These are phyloP conservation scores for Laburnicola sp. DNA, from an alignment of 2,329 filamentous ascomycete genomes.

Conservation along the genomic window DNA sequence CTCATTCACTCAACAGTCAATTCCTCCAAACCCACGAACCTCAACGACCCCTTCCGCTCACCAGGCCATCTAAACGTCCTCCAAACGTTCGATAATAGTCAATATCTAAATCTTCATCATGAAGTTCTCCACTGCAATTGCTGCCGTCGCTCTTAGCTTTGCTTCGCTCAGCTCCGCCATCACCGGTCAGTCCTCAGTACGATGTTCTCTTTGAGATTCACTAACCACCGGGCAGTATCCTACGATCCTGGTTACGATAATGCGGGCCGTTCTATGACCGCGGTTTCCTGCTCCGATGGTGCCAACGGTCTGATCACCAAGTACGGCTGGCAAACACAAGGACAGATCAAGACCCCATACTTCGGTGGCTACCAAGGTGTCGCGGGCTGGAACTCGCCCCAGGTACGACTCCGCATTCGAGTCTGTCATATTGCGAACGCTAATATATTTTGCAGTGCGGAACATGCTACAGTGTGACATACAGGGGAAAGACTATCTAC, in stretches of 20 bases:
- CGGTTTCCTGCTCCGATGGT: conserved; percentile 69
- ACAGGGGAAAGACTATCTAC: conserved; percentile 52
- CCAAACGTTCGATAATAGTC: conserved; percentile 3
- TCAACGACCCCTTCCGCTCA: conserved; percentile 5
- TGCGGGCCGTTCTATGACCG: conserved; percentile 56
- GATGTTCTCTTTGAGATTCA: background rate
- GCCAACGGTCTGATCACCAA: conserved; percentile 66
- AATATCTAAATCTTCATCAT: conserved; percentile 26
- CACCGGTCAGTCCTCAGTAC: conserved; percentile 23
- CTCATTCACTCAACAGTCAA: conserved; percentile 21
- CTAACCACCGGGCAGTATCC: conserved; percentile 55
- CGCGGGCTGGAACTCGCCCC: conserved; percentile 49
- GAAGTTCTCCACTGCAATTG: conserved; percentile 36
- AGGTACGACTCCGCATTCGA: conserved; percentile 21
- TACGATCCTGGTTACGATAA: conserved; percentile 75
- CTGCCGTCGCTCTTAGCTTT: conserved; percentile 30
- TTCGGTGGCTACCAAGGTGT: conserved; percentile 56
- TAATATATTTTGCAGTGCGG: conserved; percentile 49
- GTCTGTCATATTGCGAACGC: background rate
- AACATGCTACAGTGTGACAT: conserved; percentile 57
- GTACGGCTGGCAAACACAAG: conserved; percentile 60
- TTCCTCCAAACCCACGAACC: conserved; percentile 14
- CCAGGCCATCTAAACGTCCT: conserved; percentile 4
- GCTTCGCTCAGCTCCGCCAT: conserved; percentile 39
- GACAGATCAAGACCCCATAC: conserved; percentile 51